phyloP scores from a whole-genome alignment of 148 eudicot species.

The Linanthus parryae region DNA sequence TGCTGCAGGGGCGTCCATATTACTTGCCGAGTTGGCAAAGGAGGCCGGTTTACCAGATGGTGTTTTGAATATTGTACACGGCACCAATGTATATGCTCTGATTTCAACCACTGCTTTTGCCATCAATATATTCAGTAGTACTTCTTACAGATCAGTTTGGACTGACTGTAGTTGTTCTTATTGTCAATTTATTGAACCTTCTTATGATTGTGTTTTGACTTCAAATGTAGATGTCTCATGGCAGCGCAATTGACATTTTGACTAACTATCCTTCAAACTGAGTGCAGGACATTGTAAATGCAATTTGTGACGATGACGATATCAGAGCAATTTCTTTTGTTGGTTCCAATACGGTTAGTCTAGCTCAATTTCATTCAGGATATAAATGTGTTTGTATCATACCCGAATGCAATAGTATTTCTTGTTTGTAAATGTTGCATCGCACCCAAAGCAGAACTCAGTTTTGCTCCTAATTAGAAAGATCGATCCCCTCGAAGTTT shows the following conservation, averaged over 20 bases:
- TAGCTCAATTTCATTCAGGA: no score
- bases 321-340: constrained; percentile 96
- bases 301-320: constrained; percentile 90
- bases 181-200: background rate
- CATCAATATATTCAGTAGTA: no score
- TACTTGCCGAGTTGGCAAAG: constrained; percentile 93
- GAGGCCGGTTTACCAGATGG: constrained; percentile 99
- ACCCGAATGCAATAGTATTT: no score
- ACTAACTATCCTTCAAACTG: background rate
- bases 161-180: background rate
- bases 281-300: constrained; percentile 85
- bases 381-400: no score
- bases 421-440: no score
- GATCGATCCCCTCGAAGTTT: no score
- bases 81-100: constrained; percentile 73
- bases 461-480: no score
- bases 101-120: background rate
- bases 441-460: no score
- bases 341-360: constrained; percentile 94
- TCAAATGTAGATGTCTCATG: no score
- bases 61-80: constrained; percentile 89
- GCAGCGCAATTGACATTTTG: no score
- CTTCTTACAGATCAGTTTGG: no score
- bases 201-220: no score
- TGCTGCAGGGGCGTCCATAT: constrained; percentile 72